A percentile compares a stretch with the other conserved stretches of the same genome.
phyloP scores from a whole-genome alignment of 345 rosid genomes.

The Trapa bicornis region DNA sequence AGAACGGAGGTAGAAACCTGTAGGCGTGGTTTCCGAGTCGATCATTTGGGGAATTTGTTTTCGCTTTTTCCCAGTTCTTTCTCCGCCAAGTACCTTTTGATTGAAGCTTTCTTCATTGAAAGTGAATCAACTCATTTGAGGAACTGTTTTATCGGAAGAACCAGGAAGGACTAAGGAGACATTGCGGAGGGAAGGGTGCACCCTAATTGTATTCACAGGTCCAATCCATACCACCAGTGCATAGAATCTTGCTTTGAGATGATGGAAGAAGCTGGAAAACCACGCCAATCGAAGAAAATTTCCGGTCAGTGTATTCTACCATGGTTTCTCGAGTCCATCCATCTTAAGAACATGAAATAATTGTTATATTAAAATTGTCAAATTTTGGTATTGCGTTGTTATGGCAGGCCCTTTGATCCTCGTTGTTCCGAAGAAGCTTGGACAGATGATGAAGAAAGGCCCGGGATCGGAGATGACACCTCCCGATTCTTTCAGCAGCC shows the following conservation, averaged over 20 bases:
- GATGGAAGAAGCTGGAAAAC: constrained; percentile 27
- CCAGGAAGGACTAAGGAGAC: no score
- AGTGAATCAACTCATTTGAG: no score
- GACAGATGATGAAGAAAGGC: constrained; percentile 8
- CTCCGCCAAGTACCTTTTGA: no score
- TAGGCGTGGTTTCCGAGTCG: neutral
- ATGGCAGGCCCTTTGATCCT: constrained; percentile 4
- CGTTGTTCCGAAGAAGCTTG: neutral
- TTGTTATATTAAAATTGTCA: no score
- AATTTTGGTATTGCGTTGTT: no score
- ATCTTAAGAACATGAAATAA: neutral
- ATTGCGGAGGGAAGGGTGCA: constrained; percentile 28
- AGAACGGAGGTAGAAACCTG: neutral
- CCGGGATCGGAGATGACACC: neutral
- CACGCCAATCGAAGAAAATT: constrained; percentile 12
- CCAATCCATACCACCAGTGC: constrained; percentile 57
- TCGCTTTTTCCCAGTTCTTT: no score
- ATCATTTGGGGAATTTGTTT: neutral
- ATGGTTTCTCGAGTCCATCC: neutral
- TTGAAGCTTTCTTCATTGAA: no score
- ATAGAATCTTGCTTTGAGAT: constrained; percentile 37
- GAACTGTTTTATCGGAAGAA: no score
- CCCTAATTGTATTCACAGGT: constrained; percentile 35
- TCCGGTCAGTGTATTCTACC: constrained; percentile 13
- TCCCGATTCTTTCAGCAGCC: neutral